phyloP scores from a whole-genome alignment of 1,284 basidiomycete species.

The Veloporphyrellus conicus region DNA sequence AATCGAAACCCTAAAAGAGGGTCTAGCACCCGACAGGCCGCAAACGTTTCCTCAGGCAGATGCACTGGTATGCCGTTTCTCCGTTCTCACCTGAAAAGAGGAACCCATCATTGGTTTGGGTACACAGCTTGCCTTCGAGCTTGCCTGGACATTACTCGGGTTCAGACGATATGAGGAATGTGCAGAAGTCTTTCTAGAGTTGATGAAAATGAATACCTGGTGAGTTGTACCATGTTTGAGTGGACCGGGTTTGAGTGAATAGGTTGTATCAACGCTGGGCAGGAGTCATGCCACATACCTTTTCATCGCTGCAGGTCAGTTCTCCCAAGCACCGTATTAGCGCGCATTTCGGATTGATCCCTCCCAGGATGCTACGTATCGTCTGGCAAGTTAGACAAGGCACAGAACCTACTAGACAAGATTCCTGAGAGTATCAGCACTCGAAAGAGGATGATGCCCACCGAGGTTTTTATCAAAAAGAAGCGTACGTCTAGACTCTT shows the following conservation, averaged over 20 bases:
- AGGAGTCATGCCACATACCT: constrained; percentile 77
- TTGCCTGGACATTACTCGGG: constrained; percentile 69
- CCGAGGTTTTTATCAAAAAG: constrained; percentile 71
- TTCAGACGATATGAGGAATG: constrained; percentile 63
- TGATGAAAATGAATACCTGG: constrained; percentile 70
- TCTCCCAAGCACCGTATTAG: background rate
- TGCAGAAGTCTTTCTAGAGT: constrained; percentile 58
- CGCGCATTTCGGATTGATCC: constrained; percentile 4
- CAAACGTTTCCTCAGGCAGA: constrained; percentile 65
- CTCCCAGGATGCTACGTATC: constrained; percentile 56
- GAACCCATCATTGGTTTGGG: background rate
- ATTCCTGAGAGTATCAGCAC: constrained; percentile 58
- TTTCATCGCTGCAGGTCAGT: constrained; percentile 61
- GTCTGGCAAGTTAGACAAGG: constrained; percentile 47
- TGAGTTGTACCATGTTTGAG: constrained; percentile 26
- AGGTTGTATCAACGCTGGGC: constrained; percentile 1
- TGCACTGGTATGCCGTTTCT: constrained; percentile 44
- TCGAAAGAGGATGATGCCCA: constrained; percentile 65
- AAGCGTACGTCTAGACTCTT: constrained; percentile 41
- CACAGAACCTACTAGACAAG: constrained; percentile 55
- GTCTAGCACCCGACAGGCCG: constrained; percentile 50
- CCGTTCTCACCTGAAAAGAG: background rate
- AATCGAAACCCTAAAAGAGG: constrained; percentile 57
- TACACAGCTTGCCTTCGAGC: constrained; percentile 63
- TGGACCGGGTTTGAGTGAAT: background rate